These are phyloP conservation scores for Neoarthrinium moseri DNA, from an alignment of 2,329 filamentous ascomycete genomes.

Conservation along the genomic window DNA sequence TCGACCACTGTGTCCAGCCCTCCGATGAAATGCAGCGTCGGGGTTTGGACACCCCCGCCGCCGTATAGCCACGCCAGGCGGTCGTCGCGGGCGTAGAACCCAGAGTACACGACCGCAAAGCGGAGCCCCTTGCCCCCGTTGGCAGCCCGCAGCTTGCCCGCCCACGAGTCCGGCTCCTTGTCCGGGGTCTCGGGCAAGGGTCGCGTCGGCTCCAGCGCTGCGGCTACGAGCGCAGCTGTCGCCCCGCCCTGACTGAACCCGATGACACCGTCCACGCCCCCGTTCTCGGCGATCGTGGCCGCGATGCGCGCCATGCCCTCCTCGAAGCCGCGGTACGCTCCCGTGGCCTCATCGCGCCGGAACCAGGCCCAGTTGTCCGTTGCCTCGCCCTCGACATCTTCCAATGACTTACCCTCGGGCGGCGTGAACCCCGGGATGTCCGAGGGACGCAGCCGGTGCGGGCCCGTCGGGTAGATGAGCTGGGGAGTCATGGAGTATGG, in stretches of 20 bases:
- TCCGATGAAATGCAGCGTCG: conserved; percentile 79
- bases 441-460: conserved; percentile 57
- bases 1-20: conserved; percentile 86
- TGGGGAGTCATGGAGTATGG: conserved; percentile 52
- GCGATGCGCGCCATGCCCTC: conserved; percentile 65
- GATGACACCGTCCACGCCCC: conserved; percentile 73
- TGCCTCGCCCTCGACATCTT: conserved; percentile 44
- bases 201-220: conserved; percentile 61
- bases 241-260: conserved; percentile 83
- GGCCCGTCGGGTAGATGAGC: conserved; percentile 69
- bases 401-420: conserved; percentile 34
- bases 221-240: conserved; percentile 69
- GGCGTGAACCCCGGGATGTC: conserved; percentile 70
- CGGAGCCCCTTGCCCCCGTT: conserved; percentile 44
- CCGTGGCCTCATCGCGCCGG: conserved; percentile 64
- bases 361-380: conserved; percentile 82
- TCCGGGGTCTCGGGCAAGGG: conserved; percentile 28
- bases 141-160: conserved; percentile 42
- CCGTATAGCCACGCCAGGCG: conserved; percentile 29
- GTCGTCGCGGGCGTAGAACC: conserved; percentile 55
- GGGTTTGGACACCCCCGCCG: conserved; percentile 58
- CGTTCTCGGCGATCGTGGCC: conserved; percentile 57
- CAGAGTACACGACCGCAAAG: conserved; percentile 66
- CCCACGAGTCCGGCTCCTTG: conserved; percentile 37
- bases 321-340: conserved; percentile 68